Evolutionary conservation across 441 rosid genomes (phyloP), one percentile per base, ranked within the genome.

Genomic region (Populus tomentosa): DNA sequence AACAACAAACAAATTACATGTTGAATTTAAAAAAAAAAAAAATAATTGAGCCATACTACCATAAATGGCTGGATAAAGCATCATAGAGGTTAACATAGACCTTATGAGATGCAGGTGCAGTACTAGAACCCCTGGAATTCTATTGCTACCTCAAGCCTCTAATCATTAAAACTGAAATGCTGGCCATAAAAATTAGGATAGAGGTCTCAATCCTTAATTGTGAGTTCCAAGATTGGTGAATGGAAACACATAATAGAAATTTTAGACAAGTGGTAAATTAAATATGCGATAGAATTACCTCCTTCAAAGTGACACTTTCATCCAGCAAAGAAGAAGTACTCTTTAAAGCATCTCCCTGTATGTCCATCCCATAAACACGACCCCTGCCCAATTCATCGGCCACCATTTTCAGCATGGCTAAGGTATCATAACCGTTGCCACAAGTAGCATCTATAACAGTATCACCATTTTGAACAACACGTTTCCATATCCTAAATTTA

Each of bases 351-450:
- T 91, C 89, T 67, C 77, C 79, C 77, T 93, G 98, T 77, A 93
- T 87, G 84, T 93, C 99, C 78, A 95, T 65, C 71, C 90, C 97
- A 80, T 89, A 91, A 71, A 95, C 99, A 85, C 81, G 50, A 18
- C 91, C 96, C 32, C 23, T 67, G 67, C 86, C 85, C 24, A 90
- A 85, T 61, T 85, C 91, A 78, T 88, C 89, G 35, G 84, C 87
- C 72, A 95, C 88, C 86, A 93, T 77, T 79, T 89, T 92, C 50
- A 92, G 88, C 85, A 93, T 85, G 24, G 91, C 92, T 74, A 90
- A 85, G 40, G 98, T 92, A 80, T 95, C 99, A 70, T 88, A 77
- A 53, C 99, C 97, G 66, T 93, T 95, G 69, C 98, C 97, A 83
- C 97, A 93, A 2, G 99, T 93, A 72, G 99, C 97, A 83, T 95